Evolutionary conservation across 2,329 filamentous ascomycete genomes (phyloP).

Genomic region (Fusarium domesticum): DNA sequence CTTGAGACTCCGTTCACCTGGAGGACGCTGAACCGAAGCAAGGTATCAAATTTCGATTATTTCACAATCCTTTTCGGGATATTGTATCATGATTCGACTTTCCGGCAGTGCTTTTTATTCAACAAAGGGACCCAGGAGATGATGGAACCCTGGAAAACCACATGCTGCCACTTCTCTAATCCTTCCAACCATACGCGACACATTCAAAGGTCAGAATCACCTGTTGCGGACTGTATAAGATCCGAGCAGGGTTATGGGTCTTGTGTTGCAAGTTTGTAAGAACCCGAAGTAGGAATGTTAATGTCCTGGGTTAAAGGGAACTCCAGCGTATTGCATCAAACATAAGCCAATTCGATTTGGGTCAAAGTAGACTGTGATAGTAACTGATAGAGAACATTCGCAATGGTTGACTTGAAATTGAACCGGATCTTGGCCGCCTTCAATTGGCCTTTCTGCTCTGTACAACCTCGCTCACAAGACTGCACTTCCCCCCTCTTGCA

Average conservation of each 20-base stretch:
- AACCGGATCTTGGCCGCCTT: slow-evolving; percentile 23
- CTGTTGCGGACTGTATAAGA: slow-evolving; percentile 19
- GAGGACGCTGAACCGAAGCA: slow-evolving; percentile 18
- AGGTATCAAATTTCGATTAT: slow-evolving; percentile 3
- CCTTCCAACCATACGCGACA: slow-evolving; percentile 17
- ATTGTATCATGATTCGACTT: slow-evolving; percentile 3
- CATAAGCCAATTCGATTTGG: slow-evolving; percentile 11
- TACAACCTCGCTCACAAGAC: slow-evolving; percentile 3
- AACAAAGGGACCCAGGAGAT: slow-evolving; percentile 11
- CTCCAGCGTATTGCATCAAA: slow-evolving; percentile 1
- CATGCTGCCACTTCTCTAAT: slow-evolving; percentile 18
- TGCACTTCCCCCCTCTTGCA: slow-evolving; percentile 2
- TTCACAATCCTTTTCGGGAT: not conserved
- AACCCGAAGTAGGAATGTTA: too few relatives aligned
- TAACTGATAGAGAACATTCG: slow-evolving; percentile 3
- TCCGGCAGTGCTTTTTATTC: slow-evolving; percentile 12
- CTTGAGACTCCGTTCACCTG: slow-evolving; percentile 7
- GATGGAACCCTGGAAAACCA: slow-evolving; percentile 2
- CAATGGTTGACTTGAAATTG: slow-evolving; percentile 8
- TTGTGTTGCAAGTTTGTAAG: too few relatives aligned
- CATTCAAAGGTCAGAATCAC: slow-evolving; percentile 24
- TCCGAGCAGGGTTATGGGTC: slow-evolving; percentile 15
- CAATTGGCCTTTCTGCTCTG: slow-evolving; percentile 2
- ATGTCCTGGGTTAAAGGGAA: too few relatives aligned
- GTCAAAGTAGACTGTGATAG: not conserved